These are phyloP conservation scores for Chlamydomonas schloesseri DNA, from an alignment of 139 green algal species.

Conservation along the genomic window DNA sequence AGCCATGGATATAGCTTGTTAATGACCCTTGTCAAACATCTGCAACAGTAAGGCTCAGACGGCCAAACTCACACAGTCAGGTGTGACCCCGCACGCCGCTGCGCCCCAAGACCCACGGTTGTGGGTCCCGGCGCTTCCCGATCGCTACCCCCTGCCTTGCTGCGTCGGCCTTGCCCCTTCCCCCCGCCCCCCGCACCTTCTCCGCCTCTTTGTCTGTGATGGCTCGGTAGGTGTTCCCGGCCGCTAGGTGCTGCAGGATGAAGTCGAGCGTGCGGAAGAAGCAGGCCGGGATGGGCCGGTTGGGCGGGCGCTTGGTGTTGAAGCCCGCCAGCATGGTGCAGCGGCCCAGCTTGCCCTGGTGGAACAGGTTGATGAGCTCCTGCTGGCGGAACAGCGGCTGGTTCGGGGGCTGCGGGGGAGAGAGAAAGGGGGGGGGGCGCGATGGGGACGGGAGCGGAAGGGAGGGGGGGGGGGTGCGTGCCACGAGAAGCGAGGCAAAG, in stretches of 20 bases:
- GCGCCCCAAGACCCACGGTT: no score
- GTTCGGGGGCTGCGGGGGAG: neutral
- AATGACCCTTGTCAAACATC: no score
- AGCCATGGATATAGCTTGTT: neutral
- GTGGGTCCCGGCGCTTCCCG: no score
- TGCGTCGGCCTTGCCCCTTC: no score
- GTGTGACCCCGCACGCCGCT: no score
- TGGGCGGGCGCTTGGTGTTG: neutral
- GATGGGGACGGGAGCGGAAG: neutral
- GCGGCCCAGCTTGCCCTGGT: conserved; percentile 6
- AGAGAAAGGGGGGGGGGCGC: neutral
- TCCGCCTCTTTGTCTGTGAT: conserved; percentile 27
- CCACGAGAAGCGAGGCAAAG: no score
- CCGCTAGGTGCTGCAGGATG: neutral
- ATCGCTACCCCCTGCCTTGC: no score
- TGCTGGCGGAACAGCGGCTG: neutral
- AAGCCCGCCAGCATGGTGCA: conserved; percentile 20
- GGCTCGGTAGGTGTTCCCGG: conserved; percentile 16
- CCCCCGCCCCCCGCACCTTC: neutral
- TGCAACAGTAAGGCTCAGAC: no score
- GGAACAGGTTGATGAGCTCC: neutral
- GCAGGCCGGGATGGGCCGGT: neutral
- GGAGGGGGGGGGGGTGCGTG: neutral
- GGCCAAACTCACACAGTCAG: no score
- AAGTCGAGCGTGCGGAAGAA: conserved; percentile 44